Percentiles rank a stretch among this genome's conserved stretches.
Evolutionary conservation across 2,329 filamentous ascomycete genomes (phyloP).

Genomic region (Furcasterigmium furcatum): DNA sequence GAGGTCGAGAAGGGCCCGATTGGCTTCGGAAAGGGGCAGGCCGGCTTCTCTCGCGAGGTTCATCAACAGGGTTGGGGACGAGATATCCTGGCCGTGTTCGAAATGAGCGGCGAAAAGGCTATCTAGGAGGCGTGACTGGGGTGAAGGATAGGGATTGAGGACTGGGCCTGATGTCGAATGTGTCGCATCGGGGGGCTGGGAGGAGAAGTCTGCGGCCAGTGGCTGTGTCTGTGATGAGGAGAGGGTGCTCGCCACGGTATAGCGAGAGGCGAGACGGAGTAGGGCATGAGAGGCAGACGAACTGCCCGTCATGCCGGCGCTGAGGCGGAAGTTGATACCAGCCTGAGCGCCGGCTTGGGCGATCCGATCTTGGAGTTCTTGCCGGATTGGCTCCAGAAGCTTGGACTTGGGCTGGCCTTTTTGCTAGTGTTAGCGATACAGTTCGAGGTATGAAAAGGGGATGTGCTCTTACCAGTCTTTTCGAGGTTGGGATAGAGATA

Average conservation of each 20-base stretch:
- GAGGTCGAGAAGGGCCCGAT: conserved; percentile 17
- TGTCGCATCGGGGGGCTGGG: neutral
- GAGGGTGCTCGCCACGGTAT: neutral
- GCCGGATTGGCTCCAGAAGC: conserved; percentile 18
- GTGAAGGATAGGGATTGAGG: conserved; percentile 15
- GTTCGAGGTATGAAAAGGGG: neutral
- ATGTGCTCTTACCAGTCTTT: conserved; percentile 15
- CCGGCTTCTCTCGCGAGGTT: conserved; percentile 26
- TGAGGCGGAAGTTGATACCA: conserved; percentile 22
- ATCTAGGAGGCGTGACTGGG: conserved; percentile 36
- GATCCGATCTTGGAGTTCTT: neutral
- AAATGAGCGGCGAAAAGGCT: conserved; percentile 40
- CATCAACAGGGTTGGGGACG: conserved; percentile 34
- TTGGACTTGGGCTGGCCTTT: neutral
- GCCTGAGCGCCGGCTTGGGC: conserved; percentile 22
- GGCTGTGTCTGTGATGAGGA: neutral
- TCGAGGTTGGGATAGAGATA: conserved; percentile 36
- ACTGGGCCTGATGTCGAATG: neutral
- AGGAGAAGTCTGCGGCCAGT: neutral
- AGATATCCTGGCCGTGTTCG: conserved; percentile 35
- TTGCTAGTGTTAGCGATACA: neutral
- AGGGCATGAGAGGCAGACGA: conserved; percentile 44
- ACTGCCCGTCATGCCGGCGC: conserved; percentile 35
- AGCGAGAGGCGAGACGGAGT: conserved; percentile 34
- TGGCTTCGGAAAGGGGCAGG: conserved; percentile 18